Percentiles rank a stretch among this genome's conserved stretches.
phyloP scores from a whole-genome alignment of 352 stramenopile genomes.

The Achlya hypogyna region DNA sequence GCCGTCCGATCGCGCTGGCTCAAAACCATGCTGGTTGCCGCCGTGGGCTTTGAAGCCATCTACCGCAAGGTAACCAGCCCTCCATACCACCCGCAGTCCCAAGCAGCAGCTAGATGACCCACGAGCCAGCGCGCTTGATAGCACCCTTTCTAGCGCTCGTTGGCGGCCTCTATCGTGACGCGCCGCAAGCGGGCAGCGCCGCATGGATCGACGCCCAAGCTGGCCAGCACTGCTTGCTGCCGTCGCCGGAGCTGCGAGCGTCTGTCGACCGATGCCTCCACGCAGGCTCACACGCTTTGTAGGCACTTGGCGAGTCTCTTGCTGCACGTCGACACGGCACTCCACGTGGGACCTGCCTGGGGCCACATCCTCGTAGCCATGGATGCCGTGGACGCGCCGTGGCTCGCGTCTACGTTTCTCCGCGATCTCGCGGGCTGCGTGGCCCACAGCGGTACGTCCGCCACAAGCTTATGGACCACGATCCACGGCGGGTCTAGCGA shows the following conservation, averaged over 20 bases:
- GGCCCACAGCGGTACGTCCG: neutral
- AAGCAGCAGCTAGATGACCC: neutral
- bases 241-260: too few relatives aligned
- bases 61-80: neutral
- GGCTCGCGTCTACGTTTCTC: neutral
- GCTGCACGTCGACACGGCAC: neutral
- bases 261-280: too few relatives aligned
- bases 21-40: slow-evolving; percentile 7
- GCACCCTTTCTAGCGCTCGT: neutral
- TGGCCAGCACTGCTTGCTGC: too few relatives aligned
- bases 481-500: neutral
- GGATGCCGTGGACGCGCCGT: neutral
- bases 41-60: neutral
- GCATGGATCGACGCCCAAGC: too few relatives aligned
- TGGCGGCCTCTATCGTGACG: neutral
- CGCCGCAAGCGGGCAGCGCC: neutral
- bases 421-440: neutral
- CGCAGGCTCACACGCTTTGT: neutral
- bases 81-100: neutral
- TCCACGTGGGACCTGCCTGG: neutral
- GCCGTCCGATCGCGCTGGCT: neutral
- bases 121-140: neutral
- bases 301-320: neutral
- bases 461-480: neutral
- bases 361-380: neutral